These are phyloP conservation scores for Aspergillus incahuasiensis DNA, from an alignment of 495 filamentous ascomycete genomes.

Conservation along the genomic window DNA sequence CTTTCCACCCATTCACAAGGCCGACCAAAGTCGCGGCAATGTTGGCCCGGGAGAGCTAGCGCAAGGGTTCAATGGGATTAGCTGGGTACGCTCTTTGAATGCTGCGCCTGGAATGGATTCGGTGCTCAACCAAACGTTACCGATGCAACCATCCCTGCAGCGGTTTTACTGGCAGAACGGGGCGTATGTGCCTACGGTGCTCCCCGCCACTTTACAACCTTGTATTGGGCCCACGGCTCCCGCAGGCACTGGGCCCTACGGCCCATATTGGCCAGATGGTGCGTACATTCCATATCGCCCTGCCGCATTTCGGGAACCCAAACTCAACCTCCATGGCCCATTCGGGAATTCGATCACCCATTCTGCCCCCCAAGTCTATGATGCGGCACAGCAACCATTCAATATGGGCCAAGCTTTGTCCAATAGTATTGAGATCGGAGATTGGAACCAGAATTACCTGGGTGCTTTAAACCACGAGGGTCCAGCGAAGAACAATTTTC, in stretches of 20 bases:
- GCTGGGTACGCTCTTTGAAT: slow-evolving; percentile 44
- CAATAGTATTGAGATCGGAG: slow-evolving; percentile 21
- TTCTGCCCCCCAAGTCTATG: slow-evolving; percentile 22
- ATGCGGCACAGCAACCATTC: slow-evolving; percentile 27
- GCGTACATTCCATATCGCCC: slow-evolving; percentile 71
- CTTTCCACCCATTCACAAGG: slow-evolving; percentile 42
- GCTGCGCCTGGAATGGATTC: slow-evolving; percentile 46
- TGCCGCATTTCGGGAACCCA: slow-evolving; percentile 57
- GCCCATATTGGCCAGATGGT: slow-evolving; percentile 75
- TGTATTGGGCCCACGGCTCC: slow-evolving; percentile 67
- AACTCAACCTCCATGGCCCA: slow-evolving; percentile 33
- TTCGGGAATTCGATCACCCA: slow-evolving; percentile 20
- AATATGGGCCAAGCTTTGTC: slow-evolving; percentile 25
- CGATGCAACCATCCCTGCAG: slow-evolving; percentile 33
- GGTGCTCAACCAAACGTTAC: slow-evolving; percentile 45
- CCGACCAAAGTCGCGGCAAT: slow-evolving; percentile 25
- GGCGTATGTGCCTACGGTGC: slow-evolving; percentile 58
- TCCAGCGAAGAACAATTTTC: slow-evolving; percentile 35
- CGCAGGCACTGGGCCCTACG: slow-evolving; percentile 66
- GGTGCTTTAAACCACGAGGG: slow-evolving; percentile 25
- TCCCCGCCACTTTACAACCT: slow-evolving; percentile 69
- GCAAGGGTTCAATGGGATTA: slow-evolving; percentile 33
- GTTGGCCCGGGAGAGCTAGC: slow-evolving; percentile 27
- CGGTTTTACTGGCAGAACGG: slow-evolving; percentile 42
- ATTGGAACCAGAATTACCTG: slow-evolving; percentile 32